A percentile compares a stretch with the other conserved stretches of the same genome.
Evolutionary conservation across 306 rosid genomes (phyloP).

Genomic region (Pyrus bretschneideri): DNA sequence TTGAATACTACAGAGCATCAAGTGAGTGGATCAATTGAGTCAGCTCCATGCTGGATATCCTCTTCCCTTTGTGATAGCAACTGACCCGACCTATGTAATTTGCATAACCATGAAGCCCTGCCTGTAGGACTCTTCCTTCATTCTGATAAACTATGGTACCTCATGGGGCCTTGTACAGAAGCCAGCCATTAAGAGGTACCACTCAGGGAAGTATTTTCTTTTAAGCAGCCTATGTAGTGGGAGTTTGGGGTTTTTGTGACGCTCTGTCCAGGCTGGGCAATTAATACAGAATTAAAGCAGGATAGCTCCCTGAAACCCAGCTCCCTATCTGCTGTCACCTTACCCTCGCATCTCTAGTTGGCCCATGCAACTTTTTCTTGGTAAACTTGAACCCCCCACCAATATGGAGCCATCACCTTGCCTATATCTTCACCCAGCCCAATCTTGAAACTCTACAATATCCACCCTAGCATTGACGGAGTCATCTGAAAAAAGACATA

Average conservation of each 20-base stretch:
- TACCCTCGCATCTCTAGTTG: background rate
- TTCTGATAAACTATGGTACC: background rate
- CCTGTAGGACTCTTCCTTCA: background rate
- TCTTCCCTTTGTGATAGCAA: background rate
- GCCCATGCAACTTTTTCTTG: background rate
- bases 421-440: background rate
- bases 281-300: background rate
- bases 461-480: background rate
- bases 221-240: background rate
- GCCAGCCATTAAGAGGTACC: background rate
- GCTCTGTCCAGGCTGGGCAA: background rate
- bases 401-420: background rate
- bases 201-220: background rate
- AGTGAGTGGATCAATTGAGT: background rate
- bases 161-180: background rate
- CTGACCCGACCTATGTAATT: background rate
- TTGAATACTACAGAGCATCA: background rate
- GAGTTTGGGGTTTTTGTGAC: background rate
- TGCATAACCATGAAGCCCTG: background rate
- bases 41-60: background rate
- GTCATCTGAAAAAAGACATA: background rate
- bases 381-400: no score
- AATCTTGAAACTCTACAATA: background rate
- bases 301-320: background rate
- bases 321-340: no score